These are phyloP conservation scores for Aspergillus cavernicola DNA, from an alignment of 495 filamentous ascomycete species.

Conservation along the genomic window DNA sequence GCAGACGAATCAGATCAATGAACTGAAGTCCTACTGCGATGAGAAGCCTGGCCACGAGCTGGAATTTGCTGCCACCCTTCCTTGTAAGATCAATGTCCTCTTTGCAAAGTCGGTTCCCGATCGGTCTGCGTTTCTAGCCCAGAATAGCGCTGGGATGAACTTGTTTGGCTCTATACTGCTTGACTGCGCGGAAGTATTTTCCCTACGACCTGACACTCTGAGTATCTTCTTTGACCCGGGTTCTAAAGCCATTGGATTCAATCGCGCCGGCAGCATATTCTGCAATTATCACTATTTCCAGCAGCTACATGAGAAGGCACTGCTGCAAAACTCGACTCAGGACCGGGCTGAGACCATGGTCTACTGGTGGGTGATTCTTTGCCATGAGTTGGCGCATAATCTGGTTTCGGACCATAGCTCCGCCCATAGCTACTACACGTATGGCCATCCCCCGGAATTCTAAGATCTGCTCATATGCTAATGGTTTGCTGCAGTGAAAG, in stretches of 20 bases:
- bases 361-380: constrained; percentile 91
- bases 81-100: constrained; percentile 70
- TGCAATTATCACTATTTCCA: constrained; percentile 89
- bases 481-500: constrained; percentile 30
- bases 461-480: constrained; percentile 9
- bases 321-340: constrained; percentile 34
- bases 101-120: constrained; percentile 52
- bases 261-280: constrained; percentile 78
- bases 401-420: constrained; percentile 74
- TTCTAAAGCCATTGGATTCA: constrained; percentile 89
- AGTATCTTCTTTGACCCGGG: constrained; percentile 85
- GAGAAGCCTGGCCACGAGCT: constrained; percentile 76
- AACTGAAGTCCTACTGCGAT: constrained; percentile 88
- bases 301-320: constrained; percentile 61
- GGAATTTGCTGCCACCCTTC: constrained; percentile 63
- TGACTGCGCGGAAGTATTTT: constrained; percentile 68
- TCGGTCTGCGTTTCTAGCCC: constrained; percentile 54
- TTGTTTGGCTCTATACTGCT: constrained; percentile 67
- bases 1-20: constrained; percentile 68
- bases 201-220: constrained; percentile 54
- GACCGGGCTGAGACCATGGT: constrained; percentile 62
- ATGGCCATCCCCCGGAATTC: neutral
- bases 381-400: constrained; percentile 95
- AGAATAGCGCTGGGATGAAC: constrained; percentile 61
- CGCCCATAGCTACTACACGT: constrained; percentile 78